Conservation (phyloP, 352 stramenopile species). For the Pseudoperonospora humuli region DNA sequence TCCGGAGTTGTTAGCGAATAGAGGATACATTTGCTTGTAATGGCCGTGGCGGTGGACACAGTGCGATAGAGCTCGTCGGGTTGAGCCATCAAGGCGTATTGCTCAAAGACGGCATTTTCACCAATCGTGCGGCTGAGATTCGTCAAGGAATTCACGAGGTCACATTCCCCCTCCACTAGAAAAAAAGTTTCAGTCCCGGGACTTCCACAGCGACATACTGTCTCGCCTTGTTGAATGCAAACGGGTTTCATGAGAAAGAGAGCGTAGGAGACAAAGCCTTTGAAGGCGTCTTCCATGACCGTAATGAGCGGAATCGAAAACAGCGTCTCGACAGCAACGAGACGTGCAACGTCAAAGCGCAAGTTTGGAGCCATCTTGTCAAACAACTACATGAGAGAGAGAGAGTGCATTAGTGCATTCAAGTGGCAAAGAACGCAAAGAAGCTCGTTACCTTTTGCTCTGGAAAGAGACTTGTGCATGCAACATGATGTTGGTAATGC, state of each 20-base stretch:
- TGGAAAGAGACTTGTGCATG: constrained; percentile 65
- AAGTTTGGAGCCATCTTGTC: constrained; percentile 73
- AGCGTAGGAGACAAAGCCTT: constrained; percentile 83
- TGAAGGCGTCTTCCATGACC: constrained; percentile 83
- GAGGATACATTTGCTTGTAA: constrained; percentile 61
- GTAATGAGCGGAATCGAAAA: constrained; percentile 80
- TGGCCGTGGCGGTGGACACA: constrained; percentile 57
- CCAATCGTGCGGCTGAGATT: constrained; percentile 49
- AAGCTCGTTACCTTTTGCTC: constrained; percentile 85
- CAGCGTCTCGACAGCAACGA: constrained; percentile 70
- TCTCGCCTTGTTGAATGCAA: constrained; percentile 59
- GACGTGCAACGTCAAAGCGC: constrained; percentile 67
- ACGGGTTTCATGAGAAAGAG: constrained; percentile 76
- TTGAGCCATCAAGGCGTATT: constrained; percentile 71
- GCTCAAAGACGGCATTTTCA: constrained; percentile 72
- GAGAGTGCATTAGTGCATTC: not conserved
- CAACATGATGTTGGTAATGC: constrained; percentile 70
- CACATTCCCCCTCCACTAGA: constrained; percentile 75
- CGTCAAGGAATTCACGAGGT: constrained; percentile 66
- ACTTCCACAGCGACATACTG: constrained; percentile 61
- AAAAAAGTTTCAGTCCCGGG: constrained; percentile 81
- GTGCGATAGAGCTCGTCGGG: constrained; percentile 69
- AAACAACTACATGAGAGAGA: constrained; percentile 43
- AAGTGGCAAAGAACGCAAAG: no score
- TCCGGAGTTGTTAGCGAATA: constrained; percentile 79